A percentile compares a stretch with the other conserved stretches of the same genome.
phyloP scores from a whole-genome alignment of 495 filamentous ascomycete species.

The Hypoxylon fragiforme region DNA sequence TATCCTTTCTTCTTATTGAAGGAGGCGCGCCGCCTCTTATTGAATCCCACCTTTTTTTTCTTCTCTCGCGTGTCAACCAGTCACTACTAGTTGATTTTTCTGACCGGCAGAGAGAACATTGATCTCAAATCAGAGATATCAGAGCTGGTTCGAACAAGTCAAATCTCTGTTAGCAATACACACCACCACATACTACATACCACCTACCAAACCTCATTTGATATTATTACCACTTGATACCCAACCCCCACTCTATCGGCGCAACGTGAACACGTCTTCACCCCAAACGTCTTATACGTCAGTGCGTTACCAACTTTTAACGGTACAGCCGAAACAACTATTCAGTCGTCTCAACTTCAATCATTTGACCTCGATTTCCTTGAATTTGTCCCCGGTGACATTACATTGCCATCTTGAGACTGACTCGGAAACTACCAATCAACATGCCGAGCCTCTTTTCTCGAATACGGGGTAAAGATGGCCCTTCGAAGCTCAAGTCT shows the following conservation, averaged over 20 bases:
- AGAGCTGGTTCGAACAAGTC: constrained; percentile 11
- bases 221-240: constrained; percentile 37
- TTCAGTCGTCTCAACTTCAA: constrained; percentile 8
- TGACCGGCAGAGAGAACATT: constrained; percentile 17
- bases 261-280: constrained; percentile 29
- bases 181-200: background rate
- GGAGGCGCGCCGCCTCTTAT: constrained; percentile 13
- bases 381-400: constrained; percentile 3
- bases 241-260: constrained; percentile 37
- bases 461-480: constrained; percentile 73
- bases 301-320: constrained; percentile 20
- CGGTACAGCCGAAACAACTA: constrained; percentile 10
- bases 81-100: constrained; percentile 5
- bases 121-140: constrained; percentile 1
- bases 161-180: constrained; percentile 13
- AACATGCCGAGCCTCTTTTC: constrained; percentile 70
- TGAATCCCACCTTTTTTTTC: constrained; percentile 10
- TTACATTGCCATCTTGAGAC: constrained; percentile 10
- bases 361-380: constrained; percentile 12
- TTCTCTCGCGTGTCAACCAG: too few species aligned
- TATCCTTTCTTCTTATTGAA: constrained; percentile 23
- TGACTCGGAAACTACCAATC: constrained; percentile 20
- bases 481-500: constrained; percentile 57
- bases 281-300: constrained; percentile 23
- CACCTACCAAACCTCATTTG: constrained; percentile 33